phyloP scores from a whole-genome alignment of 2,329 filamentous ascomycete species.

The Aspergillus intermedius region DNA sequence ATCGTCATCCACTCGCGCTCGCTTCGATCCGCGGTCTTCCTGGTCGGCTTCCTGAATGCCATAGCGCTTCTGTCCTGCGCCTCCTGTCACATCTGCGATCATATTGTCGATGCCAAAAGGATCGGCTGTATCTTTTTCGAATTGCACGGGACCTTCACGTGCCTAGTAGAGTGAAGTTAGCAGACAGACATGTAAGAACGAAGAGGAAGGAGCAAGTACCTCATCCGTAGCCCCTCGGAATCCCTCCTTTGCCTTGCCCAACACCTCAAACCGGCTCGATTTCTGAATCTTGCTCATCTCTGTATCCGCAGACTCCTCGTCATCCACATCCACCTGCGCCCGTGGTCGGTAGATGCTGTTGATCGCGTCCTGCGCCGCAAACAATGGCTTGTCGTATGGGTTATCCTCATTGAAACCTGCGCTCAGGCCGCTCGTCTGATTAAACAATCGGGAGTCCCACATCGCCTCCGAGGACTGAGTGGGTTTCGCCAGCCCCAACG shows the following conservation, averaged over 20 bases:
- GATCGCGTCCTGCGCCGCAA: constrained; percentile 90
- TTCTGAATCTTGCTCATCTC: constrained; percentile 87
- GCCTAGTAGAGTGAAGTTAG: constrained; percentile 40
- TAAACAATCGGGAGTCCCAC: constrained; percentile 95
- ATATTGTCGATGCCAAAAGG: constrained; percentile 95
- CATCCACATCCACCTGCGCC: constrained; percentile 64
- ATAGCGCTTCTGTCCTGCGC: constrained; percentile 45
- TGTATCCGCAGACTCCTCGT: constrained; percentile 70
- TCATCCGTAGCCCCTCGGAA: constrained; percentile 74
- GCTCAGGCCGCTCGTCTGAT: constrained; percentile 85
- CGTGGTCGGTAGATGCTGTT: constrained; percentile 86
- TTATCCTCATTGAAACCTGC: constrained; percentile 96
- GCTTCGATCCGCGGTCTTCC: constrained; percentile 50
- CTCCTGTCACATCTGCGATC: constrained; percentile 65
- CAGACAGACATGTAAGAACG: background rate
- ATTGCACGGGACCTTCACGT: constrained; percentile 87
- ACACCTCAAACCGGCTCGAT: constrained; percentile 75
- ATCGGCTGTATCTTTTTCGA: constrained; percentile 81
- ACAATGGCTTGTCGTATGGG: constrained; percentile 92
- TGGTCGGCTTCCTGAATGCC: constrained; percentile 37
- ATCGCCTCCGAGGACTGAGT: constrained; percentile 87
- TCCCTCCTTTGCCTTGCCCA: constrained; percentile 74
- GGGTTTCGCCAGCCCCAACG: constrained; percentile 87
- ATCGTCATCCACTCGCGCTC: constrained; percentile 71
- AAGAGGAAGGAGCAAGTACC: constrained; percentile 15